A percentile compares a stretch with the other conserved stretches of the same genome.
phyloP scores from a whole-genome alignment of 2,329 filamentous ascomycete species.

The Colletotrichum spinosum region DNA sequence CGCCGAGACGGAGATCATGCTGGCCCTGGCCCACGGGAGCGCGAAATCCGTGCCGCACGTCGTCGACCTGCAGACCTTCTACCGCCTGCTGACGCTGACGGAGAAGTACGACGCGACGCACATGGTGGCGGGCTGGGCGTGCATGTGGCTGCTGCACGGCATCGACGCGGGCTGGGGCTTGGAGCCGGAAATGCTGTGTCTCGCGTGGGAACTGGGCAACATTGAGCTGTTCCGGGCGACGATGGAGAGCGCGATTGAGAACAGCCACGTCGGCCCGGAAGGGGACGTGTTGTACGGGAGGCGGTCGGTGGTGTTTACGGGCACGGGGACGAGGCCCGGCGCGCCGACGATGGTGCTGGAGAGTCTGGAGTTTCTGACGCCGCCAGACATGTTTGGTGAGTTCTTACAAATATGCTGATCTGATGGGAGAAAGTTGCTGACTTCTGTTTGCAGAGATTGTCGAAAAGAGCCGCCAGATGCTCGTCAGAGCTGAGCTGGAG shows the following conservation, averaged over 20 bases:
- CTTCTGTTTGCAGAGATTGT: too few species aligned
- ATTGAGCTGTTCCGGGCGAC: not conserved
- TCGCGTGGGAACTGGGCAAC: not conserved
- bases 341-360: too few species aligned
- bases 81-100: conserved; percentile 43
- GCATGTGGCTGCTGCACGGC: not conserved
- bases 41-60: conserved; percentile 42
- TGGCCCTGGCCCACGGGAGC: conserved; percentile 46
- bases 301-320: too few species aligned
- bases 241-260: not conserved
- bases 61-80: conserved; percentile 42
- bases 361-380: too few species aligned
- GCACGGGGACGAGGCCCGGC: too few species aligned
- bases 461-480: too few species aligned
- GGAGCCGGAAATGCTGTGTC: not conserved
- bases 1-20: conserved; percentile 42
- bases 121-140: not conserved
- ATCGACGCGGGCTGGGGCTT: too few species aligned
- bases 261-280: not conserved
- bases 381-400: too few species aligned
- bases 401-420: too few species aligned
- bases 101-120: conserved; percentile 47
- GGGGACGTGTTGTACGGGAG: not conserved
- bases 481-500: too few species aligned
- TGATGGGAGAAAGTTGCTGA: too few species aligned